Percentiles rank a stretch among this genome's conserved stretches.
phyloP scores from a whole-genome alignment of 192 early-diverging fungal species.

The Phlyctochytrium bullatum region DNA sequence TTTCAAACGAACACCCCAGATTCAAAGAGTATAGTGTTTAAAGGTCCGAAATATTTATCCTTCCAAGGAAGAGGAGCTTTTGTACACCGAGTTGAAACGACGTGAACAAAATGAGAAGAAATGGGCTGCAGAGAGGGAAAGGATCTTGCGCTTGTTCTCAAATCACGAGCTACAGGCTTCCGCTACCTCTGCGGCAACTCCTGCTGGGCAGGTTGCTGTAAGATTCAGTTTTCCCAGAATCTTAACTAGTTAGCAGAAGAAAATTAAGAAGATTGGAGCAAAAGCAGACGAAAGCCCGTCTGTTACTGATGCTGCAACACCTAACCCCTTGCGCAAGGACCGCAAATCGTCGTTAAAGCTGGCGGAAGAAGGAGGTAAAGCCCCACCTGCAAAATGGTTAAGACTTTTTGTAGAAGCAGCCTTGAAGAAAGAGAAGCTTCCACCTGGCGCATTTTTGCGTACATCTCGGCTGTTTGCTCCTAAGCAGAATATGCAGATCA shows the following conservation, averaged over 20 bases:
- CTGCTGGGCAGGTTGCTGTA: constrained; percentile 6
- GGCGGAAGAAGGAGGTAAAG: background rate
- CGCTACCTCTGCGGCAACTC: background rate
- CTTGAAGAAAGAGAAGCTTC: constrained; percentile 48
- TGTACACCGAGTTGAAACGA: constrained; percentile 74
- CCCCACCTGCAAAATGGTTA: background rate
- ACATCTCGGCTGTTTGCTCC: constrained; percentile 54
- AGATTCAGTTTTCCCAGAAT: constrained; percentile 1
- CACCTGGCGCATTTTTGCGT: constrained; percentile 63
- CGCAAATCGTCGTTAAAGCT: background rate
- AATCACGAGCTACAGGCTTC: constrained; percentile 30
- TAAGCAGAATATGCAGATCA: constrained; percentile 48
- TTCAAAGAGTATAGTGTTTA: constrained; percentile 48
- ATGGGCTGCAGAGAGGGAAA: constrained; percentile 76
- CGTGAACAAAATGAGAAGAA: constrained; percentile 79
- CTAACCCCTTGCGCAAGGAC: background rate
- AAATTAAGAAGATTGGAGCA: background rate
- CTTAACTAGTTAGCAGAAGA: constrained; percentile 15
- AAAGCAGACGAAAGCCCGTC: constrained; percentile 19
- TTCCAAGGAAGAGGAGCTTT: constrained; percentile 71
- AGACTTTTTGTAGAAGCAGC: constrained; percentile 4
- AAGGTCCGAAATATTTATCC: background rate
- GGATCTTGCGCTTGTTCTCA: constrained; percentile 60
- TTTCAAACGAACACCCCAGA: constrained; percentile 70
- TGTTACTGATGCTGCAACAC: background rate